These are phyloP conservation scores for Atractiella rhizophila DNA, from an alignment of 768 basidiomycete genomes.

Conservation along the genomic window DNA sequence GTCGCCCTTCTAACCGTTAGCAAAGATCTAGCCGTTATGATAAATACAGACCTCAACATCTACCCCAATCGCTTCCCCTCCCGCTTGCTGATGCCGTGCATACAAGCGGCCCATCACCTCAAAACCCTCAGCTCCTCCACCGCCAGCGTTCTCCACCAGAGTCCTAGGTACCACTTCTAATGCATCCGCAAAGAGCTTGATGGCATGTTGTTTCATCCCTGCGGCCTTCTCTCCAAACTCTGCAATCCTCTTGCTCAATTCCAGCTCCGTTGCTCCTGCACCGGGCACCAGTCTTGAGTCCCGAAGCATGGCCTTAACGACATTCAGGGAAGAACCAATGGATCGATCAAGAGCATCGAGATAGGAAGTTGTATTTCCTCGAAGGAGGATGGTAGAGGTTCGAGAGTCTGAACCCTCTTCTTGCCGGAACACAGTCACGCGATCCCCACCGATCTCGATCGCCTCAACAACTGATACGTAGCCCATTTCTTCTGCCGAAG, in stretches of 20 bases:
- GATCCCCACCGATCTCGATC: constrained; percentile 85
- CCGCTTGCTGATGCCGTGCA: constrained; percentile 55
- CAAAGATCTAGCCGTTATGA: no score
- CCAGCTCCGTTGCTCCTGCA: constrained; percentile 79
- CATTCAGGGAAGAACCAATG: constrained; percentile 87
- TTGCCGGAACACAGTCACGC: constrained; percentile 87
- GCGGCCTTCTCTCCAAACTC: constrained; percentile 64
- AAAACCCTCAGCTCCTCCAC: constrained; percentile 62
- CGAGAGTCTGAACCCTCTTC: constrained; percentile 52
- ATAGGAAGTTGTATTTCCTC: constrained; percentile 81
- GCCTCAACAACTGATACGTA: constrained; percentile 83
- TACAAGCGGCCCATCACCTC: constrained; percentile 69
- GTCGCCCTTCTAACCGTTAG: no score
- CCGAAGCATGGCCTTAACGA: constrained; percentile 74
- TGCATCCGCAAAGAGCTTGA: constrained; percentile 65
- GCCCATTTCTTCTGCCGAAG: constrained; percentile 87
- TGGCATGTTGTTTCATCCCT: constrained; percentile 78
- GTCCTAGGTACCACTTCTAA: constrained; percentile 80
- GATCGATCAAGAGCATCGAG: constrained; percentile 90
- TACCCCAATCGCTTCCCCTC: constrained; percentile 53
- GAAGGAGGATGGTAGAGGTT: constrained; percentile 79
- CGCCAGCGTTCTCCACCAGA: constrained; percentile 85
- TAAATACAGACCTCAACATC: no score
- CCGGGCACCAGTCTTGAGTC: constrained; percentile 76
- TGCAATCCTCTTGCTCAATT: constrained; percentile 63